Conservation (phyloP, 2,329 filamentous ascomycete species). For the Cercospora janseana region DNA sequence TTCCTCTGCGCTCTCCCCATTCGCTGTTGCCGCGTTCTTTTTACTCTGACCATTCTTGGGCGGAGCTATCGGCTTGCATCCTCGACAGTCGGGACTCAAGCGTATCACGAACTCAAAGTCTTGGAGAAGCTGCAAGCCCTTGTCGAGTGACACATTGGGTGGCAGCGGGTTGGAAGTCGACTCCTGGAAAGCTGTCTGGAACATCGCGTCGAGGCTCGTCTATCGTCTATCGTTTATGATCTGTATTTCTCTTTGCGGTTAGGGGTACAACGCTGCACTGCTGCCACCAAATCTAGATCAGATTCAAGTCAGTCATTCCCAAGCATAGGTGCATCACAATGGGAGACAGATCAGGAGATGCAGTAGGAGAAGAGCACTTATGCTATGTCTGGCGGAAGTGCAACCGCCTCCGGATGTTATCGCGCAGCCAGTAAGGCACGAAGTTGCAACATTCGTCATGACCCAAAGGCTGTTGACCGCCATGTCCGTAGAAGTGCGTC, state of each 20-base stretch:
- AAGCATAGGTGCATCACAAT: too few relatives aligned
- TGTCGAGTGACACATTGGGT: slow-evolving; percentile 27
- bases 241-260: not conserved
- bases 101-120: slow-evolving; percentile 37
- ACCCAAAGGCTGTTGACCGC: slow-evolving; percentile 4
- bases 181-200: slow-evolving; percentile 37
- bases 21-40: slow-evolving; percentile 7
- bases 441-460: not conserved
- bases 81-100: slow-evolving; percentile 36
- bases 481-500: slow-evolving; percentile 5
- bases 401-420: not conserved
- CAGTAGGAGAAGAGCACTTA: too few relatives aligned
- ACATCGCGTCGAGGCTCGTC: slow-evolving; percentile 26
- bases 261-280: not conserved
- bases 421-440: not conserved
- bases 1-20: slow-evolving; percentile 14
- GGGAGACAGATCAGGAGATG: too few relatives aligned
- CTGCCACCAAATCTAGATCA: too few relatives aligned
- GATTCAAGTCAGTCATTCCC: too few relatives aligned
- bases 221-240: not conserved
- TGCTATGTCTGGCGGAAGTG: not conserved
- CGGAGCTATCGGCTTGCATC: slow-evolving; percentile 29
- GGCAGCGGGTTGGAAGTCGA: slow-evolving; percentile 33
- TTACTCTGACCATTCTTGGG: slow-evolving; percentile 15
- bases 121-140: slow-evolving; percentile 34